Base-by-base conservation (phyloP, 2,329 filamentous ascomycete species). In the Epichloe amarillans region DNA sequence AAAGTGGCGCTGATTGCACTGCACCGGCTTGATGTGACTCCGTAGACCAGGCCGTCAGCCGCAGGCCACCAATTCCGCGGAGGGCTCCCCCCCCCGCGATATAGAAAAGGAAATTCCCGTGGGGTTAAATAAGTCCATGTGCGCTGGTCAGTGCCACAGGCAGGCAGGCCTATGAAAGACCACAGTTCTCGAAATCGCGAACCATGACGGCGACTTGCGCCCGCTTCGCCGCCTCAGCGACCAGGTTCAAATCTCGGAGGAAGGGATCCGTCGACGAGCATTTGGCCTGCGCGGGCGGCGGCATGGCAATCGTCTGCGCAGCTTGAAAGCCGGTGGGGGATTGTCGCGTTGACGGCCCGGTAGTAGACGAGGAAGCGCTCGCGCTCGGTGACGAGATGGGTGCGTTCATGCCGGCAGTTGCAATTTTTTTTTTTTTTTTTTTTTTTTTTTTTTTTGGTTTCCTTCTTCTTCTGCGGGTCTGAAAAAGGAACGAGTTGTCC, bases 181-280 rank as follows among this genome's bases (percentile, higher is more conserved):
- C 80, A 61, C 86, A 76, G 56, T 82, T 79, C 61, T 88, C 88
- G 62, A 97, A 76, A 67, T 96, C 91, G 55, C 90, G 78, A 75
- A 90, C 86, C 64, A 96, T 73, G 61, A 89, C 82, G 41, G 88
- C 88, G 75, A 96, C 86, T 68, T 96, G 88, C 10, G 91, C 91
- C 41, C 90, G 77, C 69, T 95, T 95, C 42, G 89, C 91, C 2
- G 91, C 91, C 72, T 97, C 91, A 37, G 90, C 90, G 41, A 96
- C 78, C 33, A 96, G 78, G 52, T 79, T 91, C 62, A 91, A 87
- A 66, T 95, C 84, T 60, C 83, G 81, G 53, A 95, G 75, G 63
- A 89, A 89, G 30, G 69, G 57, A 50, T 79, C 76, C 48, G 75
- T 74, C 14, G 72, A 74, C 1, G 70, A 61, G 1, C 62, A 50